Conservation (phyloP, 1,284 basidiomycete genomes). For the Marasmius sp. region DNA sequence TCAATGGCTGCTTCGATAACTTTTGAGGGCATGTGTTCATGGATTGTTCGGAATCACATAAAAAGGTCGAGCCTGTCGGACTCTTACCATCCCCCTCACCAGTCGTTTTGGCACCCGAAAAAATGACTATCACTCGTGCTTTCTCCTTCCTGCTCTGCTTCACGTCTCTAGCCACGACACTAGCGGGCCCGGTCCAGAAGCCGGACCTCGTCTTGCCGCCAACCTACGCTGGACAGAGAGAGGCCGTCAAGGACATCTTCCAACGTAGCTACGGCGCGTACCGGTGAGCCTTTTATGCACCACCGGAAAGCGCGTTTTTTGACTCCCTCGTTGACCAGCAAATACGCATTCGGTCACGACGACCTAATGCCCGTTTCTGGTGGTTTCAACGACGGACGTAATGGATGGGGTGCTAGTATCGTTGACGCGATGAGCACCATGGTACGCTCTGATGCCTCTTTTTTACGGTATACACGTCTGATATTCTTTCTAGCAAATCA, state of each 20-base stretch:
- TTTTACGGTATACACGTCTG: background rate
- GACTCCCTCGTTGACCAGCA: slow-evolving; percentile 22
- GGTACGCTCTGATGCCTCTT: slow-evolving; percentile 24
- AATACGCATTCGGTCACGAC: slow-evolving; percentile 52
- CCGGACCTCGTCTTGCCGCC: slow-evolving; percentile 11
- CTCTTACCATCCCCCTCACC: background rate
- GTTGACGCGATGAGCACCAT: slow-evolving; percentile 47
- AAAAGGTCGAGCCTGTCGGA: background rate
- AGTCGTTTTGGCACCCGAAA: background rate
- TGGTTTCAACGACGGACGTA: slow-evolving; percentile 39
- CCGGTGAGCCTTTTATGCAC: slow-evolving; percentile 1
- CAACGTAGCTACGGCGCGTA: slow-evolving; percentile 15
- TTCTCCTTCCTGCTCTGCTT: background rate
- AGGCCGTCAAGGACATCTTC: slow-evolving; percentile 16
- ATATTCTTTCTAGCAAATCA: slow-evolving; percentile 39
- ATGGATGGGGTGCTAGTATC: slow-evolving; percentile 56
- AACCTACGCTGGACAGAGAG: slow-evolving; percentile 3
- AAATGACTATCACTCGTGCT: background rate
- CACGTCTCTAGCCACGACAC: background rate
- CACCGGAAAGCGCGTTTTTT: background rate
- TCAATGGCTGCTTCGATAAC: background rate
- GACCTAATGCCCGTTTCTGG: slow-evolving; percentile 44
- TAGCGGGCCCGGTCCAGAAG: slow-evolving; percentile 11
- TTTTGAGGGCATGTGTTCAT: background rate
- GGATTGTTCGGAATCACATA: background rate